Base-by-base conservation (phyloP, 352 stramenopile species). In the Phytophthora fragariae region DNA sequence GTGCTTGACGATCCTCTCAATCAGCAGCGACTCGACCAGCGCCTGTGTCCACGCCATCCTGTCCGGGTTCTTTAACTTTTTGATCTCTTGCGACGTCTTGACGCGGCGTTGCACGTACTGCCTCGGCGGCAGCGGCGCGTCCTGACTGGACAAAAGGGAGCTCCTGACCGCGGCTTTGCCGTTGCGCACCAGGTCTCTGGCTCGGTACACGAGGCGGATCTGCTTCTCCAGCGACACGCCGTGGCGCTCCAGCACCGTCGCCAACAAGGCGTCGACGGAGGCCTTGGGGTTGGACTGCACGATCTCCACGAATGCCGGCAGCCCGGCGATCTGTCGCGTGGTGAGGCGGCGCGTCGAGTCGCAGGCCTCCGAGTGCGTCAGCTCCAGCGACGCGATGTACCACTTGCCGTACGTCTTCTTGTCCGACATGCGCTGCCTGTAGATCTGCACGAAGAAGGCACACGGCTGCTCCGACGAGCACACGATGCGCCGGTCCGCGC, bases 401-500 rank as follows among this genome's bases (percentile, higher is more conserved):
- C 72, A 82, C 55, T 79, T 73, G 50, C 72, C 72, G 44, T 77
- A 77, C 12, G 57, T 75, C 57, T 70, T 74, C 54, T 70, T 68
- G 65, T 69, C 54, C 33, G 64, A 54, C 54, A 71, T 65, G 39
- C 71, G 75, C 66, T 81, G 65, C 5, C 71, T 50, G 49, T 82
- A 80, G 44, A 79, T 70, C 57, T 82, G 75, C 55, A 77, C 68
- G 62, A 73, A 77, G 60, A 82, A 80, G 31, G 15, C 62, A 27
- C 75, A 82, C 6, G 49, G 54, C 41, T 50, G 37, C 31, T 73
- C 52, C 12, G 64, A 77, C 52, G 68, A 54, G 49, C 72, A 80
- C 50, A 68, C 62, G 31, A 82, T 31, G 14, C 68, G 68, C 3
- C 72, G 72, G 57, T 82, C 75, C 19, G 72, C 56, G 8, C 75